Conservation (phyloP, 2,329 filamentous ascomycete genomes). For the Aspergillus sp. region DNA sequence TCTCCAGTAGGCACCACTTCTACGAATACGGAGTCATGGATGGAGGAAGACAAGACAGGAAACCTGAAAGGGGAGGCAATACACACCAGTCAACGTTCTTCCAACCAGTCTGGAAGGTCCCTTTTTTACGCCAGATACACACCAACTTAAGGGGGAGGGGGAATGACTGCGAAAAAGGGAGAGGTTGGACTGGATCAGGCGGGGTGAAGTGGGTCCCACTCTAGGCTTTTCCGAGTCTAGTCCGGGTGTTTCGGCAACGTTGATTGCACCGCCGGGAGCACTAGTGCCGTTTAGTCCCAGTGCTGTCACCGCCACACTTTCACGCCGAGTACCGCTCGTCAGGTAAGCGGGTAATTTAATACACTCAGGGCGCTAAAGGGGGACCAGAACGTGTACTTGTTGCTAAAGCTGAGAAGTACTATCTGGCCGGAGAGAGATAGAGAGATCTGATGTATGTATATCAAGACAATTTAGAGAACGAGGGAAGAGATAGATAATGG, state of each 20-base stretch:
- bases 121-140: neutral
- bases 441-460: neutral
- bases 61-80: neutral
- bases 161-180: conserved; percentile 11
- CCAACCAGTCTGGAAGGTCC: neutral
- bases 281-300: conserved; percentile 18
- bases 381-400: neutral
- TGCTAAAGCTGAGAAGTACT: too few relatives aligned
- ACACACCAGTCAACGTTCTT: neutral
- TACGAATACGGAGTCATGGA: neutral
- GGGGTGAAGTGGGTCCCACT: neutral
- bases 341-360: neutral
- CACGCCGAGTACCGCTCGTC: neutral
- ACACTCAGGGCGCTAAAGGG: neutral
- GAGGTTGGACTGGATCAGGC: conserved; percentile 3
- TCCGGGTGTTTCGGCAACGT: conserved; percentile 23
- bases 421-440: neutral
- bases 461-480: too few relatives aligned
- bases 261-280: conserved; percentile 21
- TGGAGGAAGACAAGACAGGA: neutral
- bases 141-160: conserved; percentile 4
- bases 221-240: conserved; percentile 5
- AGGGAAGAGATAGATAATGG: neutral
- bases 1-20: neutral
- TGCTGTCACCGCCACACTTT: conserved; percentile 24